A percentile compares a stretch with the other conserved stretches of the same genome.
phyloP scores from a whole-genome alignment of 176 grass and related monocot genomes.

The Juncus inflexus region DNA sequence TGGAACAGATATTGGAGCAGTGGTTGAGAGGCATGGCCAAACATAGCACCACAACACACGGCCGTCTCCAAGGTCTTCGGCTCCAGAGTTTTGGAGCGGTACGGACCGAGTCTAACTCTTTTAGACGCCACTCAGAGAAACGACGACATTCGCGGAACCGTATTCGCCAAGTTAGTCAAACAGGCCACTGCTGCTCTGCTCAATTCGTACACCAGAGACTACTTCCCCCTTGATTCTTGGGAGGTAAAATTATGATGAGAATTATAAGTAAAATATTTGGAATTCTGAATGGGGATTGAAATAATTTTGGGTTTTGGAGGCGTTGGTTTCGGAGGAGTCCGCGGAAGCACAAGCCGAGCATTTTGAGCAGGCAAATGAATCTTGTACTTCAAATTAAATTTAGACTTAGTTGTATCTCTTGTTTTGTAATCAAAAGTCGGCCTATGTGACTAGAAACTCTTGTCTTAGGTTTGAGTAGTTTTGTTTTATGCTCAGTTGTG shows the following conservation, averaged over 20 bases:
- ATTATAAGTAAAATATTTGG: background rate
- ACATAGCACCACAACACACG: slow-evolving; percentile 66
- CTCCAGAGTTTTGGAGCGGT: slow-evolving; percentile 67
- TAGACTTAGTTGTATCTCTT: background rate
- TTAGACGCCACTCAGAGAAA: slow-evolving; percentile 77
- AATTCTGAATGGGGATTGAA: background rate
- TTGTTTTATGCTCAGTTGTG: no score
- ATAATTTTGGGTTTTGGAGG: slow-evolving; percentile 31
- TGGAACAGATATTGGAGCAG: slow-evolving; percentile 79
- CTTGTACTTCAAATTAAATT: slow-evolving; percentile 37
- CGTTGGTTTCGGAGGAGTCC: slow-evolving; percentile 63
- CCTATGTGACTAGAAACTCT: slow-evolving; percentile 4
- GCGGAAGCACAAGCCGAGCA: slow-evolving; percentile 62
- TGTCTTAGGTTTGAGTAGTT: background rate
- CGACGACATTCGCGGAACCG: slow-evolving; percentile 50
- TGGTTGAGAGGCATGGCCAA: slow-evolving; percentile 79
- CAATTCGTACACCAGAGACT: slow-evolving; percentile 62
- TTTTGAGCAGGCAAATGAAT: slow-evolving; percentile 75
- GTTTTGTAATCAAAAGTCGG: slow-evolving; percentile 16
- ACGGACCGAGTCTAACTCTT: slow-evolving; percentile 69
- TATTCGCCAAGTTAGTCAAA: slow-evolving; percentile 72
- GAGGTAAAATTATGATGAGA: slow-evolving; percentile 28
- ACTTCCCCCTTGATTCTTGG: slow-evolving; percentile 78
- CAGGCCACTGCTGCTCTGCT: slow-evolving; percentile 76
- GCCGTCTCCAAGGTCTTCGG: slow-evolving; percentile 80